Percentiles rank a stretch among this genome's conserved stretches.
These are phyloP conservation scores for Emergomyces pasteurianus DNA, from an alignment of 2,329 filamentous ascomycete genomes.

Conservation along the genomic window DNA sequence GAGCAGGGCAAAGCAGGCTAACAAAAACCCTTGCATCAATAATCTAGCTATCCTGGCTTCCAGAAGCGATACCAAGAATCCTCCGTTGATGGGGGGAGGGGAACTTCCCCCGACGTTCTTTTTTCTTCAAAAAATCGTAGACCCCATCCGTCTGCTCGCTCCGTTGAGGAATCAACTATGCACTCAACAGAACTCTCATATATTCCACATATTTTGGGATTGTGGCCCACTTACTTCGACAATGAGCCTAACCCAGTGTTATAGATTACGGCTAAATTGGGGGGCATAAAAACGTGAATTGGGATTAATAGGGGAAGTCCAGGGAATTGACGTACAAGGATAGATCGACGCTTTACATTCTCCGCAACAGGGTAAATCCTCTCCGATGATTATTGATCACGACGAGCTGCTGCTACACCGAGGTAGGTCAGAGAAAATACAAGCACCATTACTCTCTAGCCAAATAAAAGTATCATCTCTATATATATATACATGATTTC, in stretches of 20 bases:
- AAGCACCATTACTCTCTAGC: too few relatives aligned
- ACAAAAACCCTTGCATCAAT: not conserved
- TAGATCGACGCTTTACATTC: too few relatives aligned
- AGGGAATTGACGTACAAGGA: too few relatives aligned
- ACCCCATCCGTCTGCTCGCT: too few relatives aligned
- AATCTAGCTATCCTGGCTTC: not conserved
- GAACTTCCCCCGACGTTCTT: not conserved
- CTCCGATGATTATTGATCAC: too few relatives aligned
- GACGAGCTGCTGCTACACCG: too few relatives aligned
- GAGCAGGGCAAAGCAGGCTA: not conserved
- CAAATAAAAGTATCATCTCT: too few relatives aligned
- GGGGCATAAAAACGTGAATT: not conserved
- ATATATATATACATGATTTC: too few relatives aligned
- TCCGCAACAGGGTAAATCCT: too few relatives aligned
- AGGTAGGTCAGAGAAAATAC: too few relatives aligned
- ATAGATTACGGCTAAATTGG: not conserved
- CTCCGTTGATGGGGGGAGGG: not conserved
- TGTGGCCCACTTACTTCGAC: not conserved
- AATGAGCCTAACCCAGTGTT: not conserved
- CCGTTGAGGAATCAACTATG: not conserved
- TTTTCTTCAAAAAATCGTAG: too few relatives aligned
- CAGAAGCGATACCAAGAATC: not conserved
- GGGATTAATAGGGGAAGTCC: not conserved
- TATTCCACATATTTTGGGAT: not conserved
- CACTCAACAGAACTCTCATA: not conserved